Evolutionary conservation across 148 eudicot genomes (phyloP).

Genomic region (Rhododendron henanense): DNA sequence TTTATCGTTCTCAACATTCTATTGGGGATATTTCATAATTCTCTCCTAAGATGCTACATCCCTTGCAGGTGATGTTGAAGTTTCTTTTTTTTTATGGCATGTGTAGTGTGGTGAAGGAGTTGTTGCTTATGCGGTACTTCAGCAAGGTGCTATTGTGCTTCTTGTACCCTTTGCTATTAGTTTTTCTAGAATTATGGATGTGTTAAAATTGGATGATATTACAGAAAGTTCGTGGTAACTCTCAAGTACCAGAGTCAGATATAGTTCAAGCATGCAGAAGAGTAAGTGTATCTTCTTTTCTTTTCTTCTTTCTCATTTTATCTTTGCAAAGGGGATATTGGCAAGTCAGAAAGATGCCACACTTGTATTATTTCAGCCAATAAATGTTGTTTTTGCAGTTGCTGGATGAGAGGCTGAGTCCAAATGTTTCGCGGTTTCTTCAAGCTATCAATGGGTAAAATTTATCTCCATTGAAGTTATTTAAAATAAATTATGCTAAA

Average conservation of each 20-base stretch:
- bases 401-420: conserved; percentile 24
- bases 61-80: conserved; percentile 14
- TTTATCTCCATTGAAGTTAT: not conserved
- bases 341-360: not conserved
- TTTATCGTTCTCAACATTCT: no score
- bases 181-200: not conserved
- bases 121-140: conserved; percentile 18
- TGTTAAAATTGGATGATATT: not conserved
- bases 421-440: conserved; percentile 28
- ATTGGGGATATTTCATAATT: no score
- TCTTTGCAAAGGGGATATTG: not conserved
- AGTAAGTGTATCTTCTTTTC: conserved; percentile 12
- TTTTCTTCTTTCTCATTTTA: not conserved
- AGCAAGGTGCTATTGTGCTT: conserved; percentile 18
- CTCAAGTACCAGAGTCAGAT: conserved; percentile 15
- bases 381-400: conserved; percentile 11
- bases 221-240: conserved; percentile 20
- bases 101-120: conserved; percentile 17
- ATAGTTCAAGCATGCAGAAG: conserved; percentile 17
- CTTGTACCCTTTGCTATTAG: not conserved
- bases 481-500: not conserved
- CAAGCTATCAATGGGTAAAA: conserved; percentile 27
- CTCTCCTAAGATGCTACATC: not conserved
- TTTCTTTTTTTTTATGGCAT: conserved; percentile 17
- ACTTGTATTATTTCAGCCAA: not conserved